Base-by-base conservation (phyloP, 2,329 filamentous ascomycete genomes). In the Claviceps arundinis region DNA sequence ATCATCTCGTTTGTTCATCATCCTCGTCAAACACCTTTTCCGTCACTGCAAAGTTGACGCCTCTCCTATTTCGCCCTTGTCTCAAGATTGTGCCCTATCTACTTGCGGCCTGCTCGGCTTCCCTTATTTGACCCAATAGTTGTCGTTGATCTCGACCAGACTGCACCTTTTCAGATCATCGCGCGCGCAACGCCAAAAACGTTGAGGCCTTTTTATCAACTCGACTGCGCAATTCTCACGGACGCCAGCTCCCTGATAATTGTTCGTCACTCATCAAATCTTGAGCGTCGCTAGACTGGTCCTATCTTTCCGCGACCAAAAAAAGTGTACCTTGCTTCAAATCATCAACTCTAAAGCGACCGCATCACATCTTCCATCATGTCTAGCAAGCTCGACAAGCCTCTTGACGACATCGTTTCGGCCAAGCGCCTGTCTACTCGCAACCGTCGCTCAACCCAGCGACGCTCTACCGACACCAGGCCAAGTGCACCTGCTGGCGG, bases 391-490 rank as follows among this genome's bases (percentile, higher is more conserved):
- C 86, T 98, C 66, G 89, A 96, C 71, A 85, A 94, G 76, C 90
- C 89, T 75, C 87, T 98, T 61, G 93, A 97, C 70, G 89, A 96
- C 74, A 96, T 98, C 72, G 84, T 95, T 76, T 88, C 85, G 69
- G 86, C 82, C 65, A 82, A 80, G 69, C 80, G 77, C 62, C 73
- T 73, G 62, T 78, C 70, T 72, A 79, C 71, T 67, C 74, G 68
- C 65, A 55, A 55, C 26, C 74, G 71, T 69, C 77, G 77, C 58
- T 71, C 70, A 59, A 68, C 67, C 54, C 64, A 66, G 58, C 76
- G 77, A 56, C 76, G 76, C 59, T 65, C 75, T 50, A 69, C 75
- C 50, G 64, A 76, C 59, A 74, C 75, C 56, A 71, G 78, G 56
- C 68, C 78, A 56, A 68, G 81, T 57, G 82, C 87, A 47, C 89